These are phyloP conservation scores for Stromatinia cepivora DNA, from an alignment of 2,329 filamentous ascomycete species.

Conservation along the genomic window DNA sequence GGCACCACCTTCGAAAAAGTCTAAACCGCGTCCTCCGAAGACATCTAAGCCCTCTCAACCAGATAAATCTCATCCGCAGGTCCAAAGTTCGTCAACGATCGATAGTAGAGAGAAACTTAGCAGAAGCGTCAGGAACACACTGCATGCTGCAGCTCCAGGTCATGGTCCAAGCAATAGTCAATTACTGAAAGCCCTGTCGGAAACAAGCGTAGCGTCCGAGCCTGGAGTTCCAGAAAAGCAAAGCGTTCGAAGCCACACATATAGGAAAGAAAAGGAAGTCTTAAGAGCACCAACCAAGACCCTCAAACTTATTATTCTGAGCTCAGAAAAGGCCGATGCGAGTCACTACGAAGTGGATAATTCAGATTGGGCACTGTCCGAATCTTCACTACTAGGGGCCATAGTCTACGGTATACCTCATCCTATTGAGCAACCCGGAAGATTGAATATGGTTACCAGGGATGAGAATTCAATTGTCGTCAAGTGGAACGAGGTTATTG, in stretches of 20 bases:
- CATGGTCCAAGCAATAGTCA: not conserved
- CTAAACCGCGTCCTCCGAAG: not conserved
- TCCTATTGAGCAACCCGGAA: not conserved
- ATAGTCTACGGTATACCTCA: not conserved
- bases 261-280: not conserved
- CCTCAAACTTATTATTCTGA: not conserved
- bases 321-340: not conserved
- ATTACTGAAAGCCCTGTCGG: no score
- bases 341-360: not conserved
- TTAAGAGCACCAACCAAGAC: not conserved
- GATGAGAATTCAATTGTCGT: not conserved
- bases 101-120: not conserved
- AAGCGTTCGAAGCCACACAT: not conserved
- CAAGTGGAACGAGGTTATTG: not conserved
- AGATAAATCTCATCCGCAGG: not conserved
- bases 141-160: no score
- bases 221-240: not conserved
- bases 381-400: not conserved
- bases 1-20: not conserved
- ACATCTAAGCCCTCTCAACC: not conserved
- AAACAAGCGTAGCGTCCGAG: not conserved
- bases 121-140: not conserved
- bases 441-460: not conserved
- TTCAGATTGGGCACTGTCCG: not conserved
- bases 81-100: not conserved